Base-by-base conservation (phyloP, 345 rosid genomes). In the Populus tremula region DNA sequence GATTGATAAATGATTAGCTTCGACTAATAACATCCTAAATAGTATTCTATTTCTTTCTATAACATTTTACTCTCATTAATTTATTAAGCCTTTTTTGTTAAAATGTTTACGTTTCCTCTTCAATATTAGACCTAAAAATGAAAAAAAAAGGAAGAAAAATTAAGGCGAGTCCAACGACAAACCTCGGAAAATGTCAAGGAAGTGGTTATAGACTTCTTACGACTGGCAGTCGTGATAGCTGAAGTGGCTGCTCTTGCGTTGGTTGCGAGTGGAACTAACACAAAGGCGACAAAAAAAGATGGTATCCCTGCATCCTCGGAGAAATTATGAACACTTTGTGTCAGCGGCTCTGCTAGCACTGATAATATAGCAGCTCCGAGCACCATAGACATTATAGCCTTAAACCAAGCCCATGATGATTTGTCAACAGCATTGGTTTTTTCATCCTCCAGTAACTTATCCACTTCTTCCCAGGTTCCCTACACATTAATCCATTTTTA, bases 111-210 rank as follows among this genome's bases (percentile, higher is more conserved):
- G 4, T 33, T 33, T 33, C 35, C 35, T 33, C 35, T 3, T 33
- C 5, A 33, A 27, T 27, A 27, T 0, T 17, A 8, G 17, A 6
- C 36, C 27, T 29, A 1, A 25, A 63, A 27, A 63, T 9, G 0
- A 9, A 4, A 5, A n/a, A 14, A 23, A 36, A 23, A 21, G 27
- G 27, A 33, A 33, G 29, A 23, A 36, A 45, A n/a, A 29, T 23
- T 2, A 13, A 4, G 67, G 14, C 21, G 8, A 18, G 6, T 45
- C 36, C 62, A 74, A 73, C 81, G 35, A 33, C 35, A 2, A 35
- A 92, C 98, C 98, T 91, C 97, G 2, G 97, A 94, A 81, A 90
- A 91, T 71, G 98, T 90, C 59, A 92, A 81, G 0, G 98, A 94
- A 68, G 97, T 82, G 0, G 96, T 90, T 82, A 87, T 90, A 67